Conservation (phyloP, 1,139 yeast genomes). For the Protomyces macrosporus region DNA sequence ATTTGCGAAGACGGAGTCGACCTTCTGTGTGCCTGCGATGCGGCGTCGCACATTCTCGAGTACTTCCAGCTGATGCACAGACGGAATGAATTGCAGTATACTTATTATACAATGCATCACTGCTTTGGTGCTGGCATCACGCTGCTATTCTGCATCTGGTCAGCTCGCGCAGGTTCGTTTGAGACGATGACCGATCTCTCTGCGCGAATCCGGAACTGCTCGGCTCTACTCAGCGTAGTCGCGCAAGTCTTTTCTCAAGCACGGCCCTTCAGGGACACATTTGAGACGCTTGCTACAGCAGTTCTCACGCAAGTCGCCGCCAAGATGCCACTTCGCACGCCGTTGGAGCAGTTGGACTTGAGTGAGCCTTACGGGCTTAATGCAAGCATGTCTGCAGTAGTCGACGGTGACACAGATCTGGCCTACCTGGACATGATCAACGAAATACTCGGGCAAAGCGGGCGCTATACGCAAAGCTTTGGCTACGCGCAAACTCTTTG, state of each 20-base stretch:
- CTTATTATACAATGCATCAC: not conserved
- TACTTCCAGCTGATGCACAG: not conserved
- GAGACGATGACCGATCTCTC: not conserved
- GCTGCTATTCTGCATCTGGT: not conserved
- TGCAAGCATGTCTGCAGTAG: not conserved
- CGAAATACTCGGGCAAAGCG: not conserved
- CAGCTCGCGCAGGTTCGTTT: not conserved
- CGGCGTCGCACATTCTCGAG: not conserved
- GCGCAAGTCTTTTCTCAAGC: not conserved
- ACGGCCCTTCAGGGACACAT: not conserved
- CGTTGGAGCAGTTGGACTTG: not conserved
- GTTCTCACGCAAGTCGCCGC: not conserved
- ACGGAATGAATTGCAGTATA: not conserved
- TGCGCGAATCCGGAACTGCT: not conserved
- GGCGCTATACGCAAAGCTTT: too few relatives aligned
- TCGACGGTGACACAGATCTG: not conserved
- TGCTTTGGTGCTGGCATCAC: not conserved
- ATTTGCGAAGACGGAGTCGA: not conserved
- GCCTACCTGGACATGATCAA: not conserved
- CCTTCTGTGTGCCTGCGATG: not conserved
- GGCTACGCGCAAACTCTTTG: too few relatives aligned
- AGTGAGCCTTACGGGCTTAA: not conserved
- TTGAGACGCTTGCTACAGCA: not conserved
- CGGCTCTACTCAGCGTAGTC: not conserved
- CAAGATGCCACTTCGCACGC: not conserved